Base-by-base conservation (phyloP, 2,329 filamentous ascomycete genomes). In the Microcyclospora pomicola region DNA sequence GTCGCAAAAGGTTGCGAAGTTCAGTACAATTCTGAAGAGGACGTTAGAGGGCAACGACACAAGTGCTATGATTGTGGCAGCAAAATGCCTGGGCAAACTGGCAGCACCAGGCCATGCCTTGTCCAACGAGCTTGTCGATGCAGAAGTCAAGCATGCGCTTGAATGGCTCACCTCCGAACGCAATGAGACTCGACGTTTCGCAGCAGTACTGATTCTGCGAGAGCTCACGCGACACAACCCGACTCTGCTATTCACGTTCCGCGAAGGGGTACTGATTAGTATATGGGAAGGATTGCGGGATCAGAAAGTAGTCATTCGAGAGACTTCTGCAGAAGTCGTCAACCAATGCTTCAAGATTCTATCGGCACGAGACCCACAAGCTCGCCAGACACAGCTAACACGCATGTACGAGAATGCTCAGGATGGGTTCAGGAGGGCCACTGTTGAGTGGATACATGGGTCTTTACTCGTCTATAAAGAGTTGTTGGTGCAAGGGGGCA, bases 81-180 rank as follows among this genome's bases (percentile, higher is more conserved):
- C 91, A 31, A 77, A 82, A 48, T 87, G 88, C 3, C 70, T 98
- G 19, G 91, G 91, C 33, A 83, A 87, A 56, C 72, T 98, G 42
- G 93, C 88, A 44, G 80, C 84, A 49, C 91, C 91, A 0, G 91
- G 91, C 44, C 91, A 91, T 42, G 87, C 91, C 27, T 70, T 96
- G 46, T 94, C 93, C 33, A 92, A 88, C 6, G 88, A 96, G 60
- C 69, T 98, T 38, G 91, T 98, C 40, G 91, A 98, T 56, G 88
- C 86, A 38, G 88, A 98, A 62, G 87, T 96, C 44, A 92, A 95
- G 60, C 91, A 86, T 13, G 87, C 92, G 2, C 70, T 98, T 38
- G 91, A 98, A 64, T 96, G 87, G 83, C 74, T 98, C 40, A 88
- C 96, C 57, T 87, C 87, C 35, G 92, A 96, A 58, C 76, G 88